Conservation (phyloP, 2,329 filamentous ascomycete genomes). For the Mycogone perniciosa region DNA sequence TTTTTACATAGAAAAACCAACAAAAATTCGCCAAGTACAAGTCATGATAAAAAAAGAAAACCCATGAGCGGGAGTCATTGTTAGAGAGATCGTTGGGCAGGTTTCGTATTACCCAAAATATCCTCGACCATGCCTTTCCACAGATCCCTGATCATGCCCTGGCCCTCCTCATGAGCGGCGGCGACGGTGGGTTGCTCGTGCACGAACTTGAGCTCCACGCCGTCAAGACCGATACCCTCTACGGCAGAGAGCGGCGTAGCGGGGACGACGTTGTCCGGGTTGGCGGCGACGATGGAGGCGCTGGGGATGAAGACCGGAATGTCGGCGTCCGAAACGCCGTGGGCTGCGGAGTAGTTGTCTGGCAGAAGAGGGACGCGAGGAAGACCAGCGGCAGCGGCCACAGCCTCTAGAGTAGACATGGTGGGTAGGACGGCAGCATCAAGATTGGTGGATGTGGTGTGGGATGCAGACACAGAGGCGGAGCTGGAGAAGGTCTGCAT, state of each 20-base stretch:
- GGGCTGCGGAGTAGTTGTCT: conserved; percentile 47
- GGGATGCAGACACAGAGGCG: conserved; percentile 40
- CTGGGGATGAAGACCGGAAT: conserved; percentile 35
- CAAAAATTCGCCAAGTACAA: neutral
- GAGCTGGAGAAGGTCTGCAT: conserved; percentile 59
- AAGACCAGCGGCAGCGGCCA: conserved; percentile 29
- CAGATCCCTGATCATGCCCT: conserved; percentile 47
- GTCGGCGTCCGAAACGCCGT: conserved; percentile 38
- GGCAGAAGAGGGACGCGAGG: conserved; percentile 55
- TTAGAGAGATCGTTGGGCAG: conserved; percentile 7
- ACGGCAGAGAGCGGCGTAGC: conserved; percentile 49
- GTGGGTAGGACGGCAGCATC: conserved; percentile 50
- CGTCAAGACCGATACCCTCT: conserved; percentile 52
- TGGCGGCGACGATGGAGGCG: conserved; percentile 50
- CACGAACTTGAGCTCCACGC: conserved; percentile 48
- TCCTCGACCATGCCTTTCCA: conserved; percentile 54
- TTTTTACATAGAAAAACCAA: neutral
- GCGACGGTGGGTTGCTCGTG: conserved; percentile 29
- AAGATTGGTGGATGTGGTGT: conserved; percentile 38
- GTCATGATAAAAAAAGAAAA: conserved; percentile 1
- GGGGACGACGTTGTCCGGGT: conserved; percentile 47
- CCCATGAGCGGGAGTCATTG: neutral
- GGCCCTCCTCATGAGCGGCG: conserved; percentile 22
- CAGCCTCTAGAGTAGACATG: conserved; percentile 27
- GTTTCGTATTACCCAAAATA: conserved; percentile 23